phyloP scores from a whole-genome alignment of 169 alveolate genomes.

The Ophryocystis elektroscirrha region DNA sequence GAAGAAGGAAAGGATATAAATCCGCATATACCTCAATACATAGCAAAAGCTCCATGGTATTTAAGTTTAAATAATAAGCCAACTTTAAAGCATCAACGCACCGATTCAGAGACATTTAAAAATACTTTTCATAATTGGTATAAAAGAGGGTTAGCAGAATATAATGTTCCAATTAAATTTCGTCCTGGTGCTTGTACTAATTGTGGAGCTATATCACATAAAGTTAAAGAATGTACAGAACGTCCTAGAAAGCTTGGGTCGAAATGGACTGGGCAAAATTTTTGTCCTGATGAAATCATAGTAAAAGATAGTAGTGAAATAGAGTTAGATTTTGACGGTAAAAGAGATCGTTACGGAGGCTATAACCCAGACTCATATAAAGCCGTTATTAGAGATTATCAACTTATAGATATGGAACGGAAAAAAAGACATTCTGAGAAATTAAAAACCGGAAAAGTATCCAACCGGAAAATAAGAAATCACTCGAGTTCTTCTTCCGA shows the following conservation, averaged over 20 bases:
- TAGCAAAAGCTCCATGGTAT: constrained; percentile 33
- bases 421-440: constrained; percentile 43
- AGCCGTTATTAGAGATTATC: constrained; percentile 34
- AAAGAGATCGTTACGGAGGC: constrained; percentile 89
- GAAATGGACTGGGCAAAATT: constrained; percentile 55
- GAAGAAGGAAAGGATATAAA: constrained; percentile 20
- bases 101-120: constrained; percentile 13
- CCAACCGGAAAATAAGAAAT: neutral
- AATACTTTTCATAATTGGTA: neutral
- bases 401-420: constrained; percentile 54
- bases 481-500: neutral
- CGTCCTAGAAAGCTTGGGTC: constrained; percentile 89
- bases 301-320: constrained; percentile 16
- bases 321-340: constrained; percentile 50
- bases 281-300: constrained; percentile 68
- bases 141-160: constrained; percentile 11
- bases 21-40: constrained; percentile 32
- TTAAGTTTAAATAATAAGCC: constrained; percentile 17
- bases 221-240: constrained; percentile 77
- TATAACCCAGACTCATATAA: constrained; percentile 64
- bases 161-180: constrained; percentile 14
- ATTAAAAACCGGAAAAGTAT: constrained; percentile 4
- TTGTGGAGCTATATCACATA: constrained; percentile 96
- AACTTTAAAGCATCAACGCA: constrained; percentile 13
- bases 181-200: constrained; percentile 74